Conservation (phyloP, 352 stramenopile species). For the Globisporangium canariense region DNA sequence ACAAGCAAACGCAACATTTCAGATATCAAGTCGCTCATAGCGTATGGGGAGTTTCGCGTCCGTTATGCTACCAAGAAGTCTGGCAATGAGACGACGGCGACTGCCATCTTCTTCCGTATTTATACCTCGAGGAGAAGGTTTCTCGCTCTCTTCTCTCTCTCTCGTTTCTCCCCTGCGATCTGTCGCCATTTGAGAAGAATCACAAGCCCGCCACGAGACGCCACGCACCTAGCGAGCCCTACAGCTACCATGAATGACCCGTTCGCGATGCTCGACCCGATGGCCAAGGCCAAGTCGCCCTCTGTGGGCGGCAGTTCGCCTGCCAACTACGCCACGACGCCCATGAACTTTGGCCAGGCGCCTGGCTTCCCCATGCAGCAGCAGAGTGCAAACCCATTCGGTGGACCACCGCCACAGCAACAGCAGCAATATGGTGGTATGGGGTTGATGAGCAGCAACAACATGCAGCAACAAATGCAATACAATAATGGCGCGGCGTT, state of each 20-base stretch:
- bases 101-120: background rate
- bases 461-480: slow-evolving; percentile 24
- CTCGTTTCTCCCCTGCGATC: background rate
- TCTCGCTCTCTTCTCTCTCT: background rate
- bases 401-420: slow-evolving; percentile 21
- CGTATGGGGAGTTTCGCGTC: background rate
- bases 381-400: slow-evolving; percentile 40
- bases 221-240: background rate
- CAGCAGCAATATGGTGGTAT: slow-evolving; percentile 4
- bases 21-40: background rate
- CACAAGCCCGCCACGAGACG: background rate
- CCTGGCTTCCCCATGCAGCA: slow-evolving; percentile 15
- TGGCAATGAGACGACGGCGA: background rate
- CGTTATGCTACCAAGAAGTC: background rate
- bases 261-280: slow-evolving; percentile 56
- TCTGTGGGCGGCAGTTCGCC: slow-evolving; percentile 10
- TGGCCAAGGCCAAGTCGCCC: slow-evolving; percentile 32
- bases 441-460: slow-evolving; percentile 27
- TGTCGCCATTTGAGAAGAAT: slow-evolving; percentile 9
- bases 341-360: slow-evolving; percentile 21
- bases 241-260: slow-evolving; percentile 52
- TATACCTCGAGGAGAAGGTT: background rate
- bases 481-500: slow-evolving; percentile 45
- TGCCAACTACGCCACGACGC: slow-evolving; percentile 21
- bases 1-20: background rate